These are phyloP conservation scores for Calvatia gigantea DNA, from an alignment of 768 basidiomycete species.

Conservation along the genomic window DNA sequence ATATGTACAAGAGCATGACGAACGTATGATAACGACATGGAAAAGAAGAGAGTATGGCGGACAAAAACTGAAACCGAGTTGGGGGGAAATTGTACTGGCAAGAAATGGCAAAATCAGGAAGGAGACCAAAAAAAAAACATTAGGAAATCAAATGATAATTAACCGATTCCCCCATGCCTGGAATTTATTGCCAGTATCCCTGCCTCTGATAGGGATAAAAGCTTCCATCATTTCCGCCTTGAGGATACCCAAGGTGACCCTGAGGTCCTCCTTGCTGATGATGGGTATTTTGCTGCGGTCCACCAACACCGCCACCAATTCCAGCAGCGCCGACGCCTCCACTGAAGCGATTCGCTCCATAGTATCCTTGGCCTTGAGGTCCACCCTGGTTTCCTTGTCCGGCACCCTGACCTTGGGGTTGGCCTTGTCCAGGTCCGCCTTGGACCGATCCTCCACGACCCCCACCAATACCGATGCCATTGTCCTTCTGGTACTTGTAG, in stretches of 20 bases:
- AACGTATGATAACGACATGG: background rate
- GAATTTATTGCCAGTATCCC: conserved; percentile 55
- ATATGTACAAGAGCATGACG: conserved; percentile 9
- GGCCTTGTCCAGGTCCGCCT: conserved; percentile 48
- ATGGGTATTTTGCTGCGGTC: conserved; percentile 38
- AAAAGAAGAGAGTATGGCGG: conserved; percentile 1
- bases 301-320: conserved; percentile 33
- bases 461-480: conserved; percentile 43
- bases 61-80: conserved; percentile 5
- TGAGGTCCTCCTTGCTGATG: conserved; percentile 48
- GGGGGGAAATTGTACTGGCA: conserved; percentile 3
- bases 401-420: conserved; percentile 49
- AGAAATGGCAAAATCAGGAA: background rate
- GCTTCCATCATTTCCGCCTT: conserved; percentile 58
- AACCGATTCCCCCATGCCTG: background rate
- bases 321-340: conserved; percentile 32
- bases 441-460: conserved; percentile 40
- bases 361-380: conserved; percentile 49
- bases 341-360: conserved; percentile 43
- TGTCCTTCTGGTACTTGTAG: conserved; percentile 75
- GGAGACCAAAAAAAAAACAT: background rate
- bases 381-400: conserved; percentile 44
- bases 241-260: conserved; percentile 59
- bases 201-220: conserved; percentile 76
- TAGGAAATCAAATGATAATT: background rate